These are phyloP conservation scores for Hypomontagnella monticulosa DNA, from an alignment of 495 filamentous ascomycete genomes.

Conservation along the genomic window DNA sequence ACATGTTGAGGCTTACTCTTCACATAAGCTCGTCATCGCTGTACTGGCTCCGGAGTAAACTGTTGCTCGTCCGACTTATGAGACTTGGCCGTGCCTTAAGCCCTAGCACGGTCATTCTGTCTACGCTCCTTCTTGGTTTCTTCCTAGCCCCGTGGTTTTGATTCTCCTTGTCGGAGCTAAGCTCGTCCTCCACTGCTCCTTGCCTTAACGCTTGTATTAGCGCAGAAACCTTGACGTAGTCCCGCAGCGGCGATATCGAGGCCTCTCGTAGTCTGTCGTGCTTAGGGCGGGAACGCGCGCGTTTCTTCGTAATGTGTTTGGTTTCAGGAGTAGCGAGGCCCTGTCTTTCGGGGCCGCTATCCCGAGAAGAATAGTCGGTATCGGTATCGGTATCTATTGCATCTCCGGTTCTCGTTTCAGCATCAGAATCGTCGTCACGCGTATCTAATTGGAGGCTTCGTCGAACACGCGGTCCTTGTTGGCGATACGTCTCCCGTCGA, in stretches of 20 bases:
- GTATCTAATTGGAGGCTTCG: too few relatives aligned
- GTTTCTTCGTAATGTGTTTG: constrained; percentile 36
- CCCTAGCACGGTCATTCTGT: constrained; percentile 18
- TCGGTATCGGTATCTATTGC: too few relatives aligned
- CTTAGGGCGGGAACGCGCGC: constrained; percentile 23
- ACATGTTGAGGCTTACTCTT: constrained; percentile 24
- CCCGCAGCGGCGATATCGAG: too few relatives aligned
- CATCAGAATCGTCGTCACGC: too few relatives aligned
- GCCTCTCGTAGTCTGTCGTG: constrained; percentile 17
- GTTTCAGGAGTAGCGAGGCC: constrained; percentile 1
- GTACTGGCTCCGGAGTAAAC: constrained; percentile 21
- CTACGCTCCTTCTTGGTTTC: constrained; percentile 40
- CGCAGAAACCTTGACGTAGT: too few relatives aligned
- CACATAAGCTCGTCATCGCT: constrained; percentile 56
- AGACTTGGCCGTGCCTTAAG: constrained; percentile 27
- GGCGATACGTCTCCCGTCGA: neutral
- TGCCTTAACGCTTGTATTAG: constrained; percentile 8
- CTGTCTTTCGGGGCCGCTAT: neutral
- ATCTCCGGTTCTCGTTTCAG: too few relatives aligned
- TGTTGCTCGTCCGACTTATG: constrained; percentile 16
- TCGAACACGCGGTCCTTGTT: too few relatives aligned
- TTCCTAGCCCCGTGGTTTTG: constrained; percentile 12
- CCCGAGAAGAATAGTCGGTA: too few relatives aligned
- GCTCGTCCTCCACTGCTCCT: constrained; percentile 21
- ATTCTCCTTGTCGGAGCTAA: constrained; percentile 42